Evolutionary conservation across 768 basidiomycete genomes (phyloP).

Genomic region (Suillus americanus): DNA sequence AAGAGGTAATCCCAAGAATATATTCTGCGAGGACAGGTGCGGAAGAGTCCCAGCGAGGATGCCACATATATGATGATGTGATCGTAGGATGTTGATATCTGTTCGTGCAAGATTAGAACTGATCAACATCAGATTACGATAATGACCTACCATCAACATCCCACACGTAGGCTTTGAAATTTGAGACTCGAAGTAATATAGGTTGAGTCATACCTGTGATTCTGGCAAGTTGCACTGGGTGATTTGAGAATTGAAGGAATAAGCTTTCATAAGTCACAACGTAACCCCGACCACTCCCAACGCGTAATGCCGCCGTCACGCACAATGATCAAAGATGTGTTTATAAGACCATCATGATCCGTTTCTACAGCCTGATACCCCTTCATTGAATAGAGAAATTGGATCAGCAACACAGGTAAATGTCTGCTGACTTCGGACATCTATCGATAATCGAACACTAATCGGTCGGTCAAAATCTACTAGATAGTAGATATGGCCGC

Average conservation of each 20-base stretch:
- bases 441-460: neutral
- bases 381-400: neutral
- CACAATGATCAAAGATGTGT: constrained; percentile 11
- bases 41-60: constrained; percentile 89
- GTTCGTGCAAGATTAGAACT: constrained; percentile 13
- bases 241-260: neutral
- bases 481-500: constrained; percentile 64
- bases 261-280: neutral
- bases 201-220: constrained; percentile 11
- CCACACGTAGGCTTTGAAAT: constrained; percentile 87
- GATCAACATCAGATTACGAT: neutral
- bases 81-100: constrained; percentile 83
- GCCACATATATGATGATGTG: constrained; percentile 81
- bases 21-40: constrained; percentile 93
- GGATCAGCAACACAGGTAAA: neutral
- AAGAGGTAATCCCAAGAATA: constrained; percentile 91
- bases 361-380: constrained; percentile 1
- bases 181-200: constrained; percentile 70
- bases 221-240: neutral
- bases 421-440: neutral
- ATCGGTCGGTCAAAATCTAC: neutral
- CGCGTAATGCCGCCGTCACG: constrained; percentile 8
- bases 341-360: constrained; percentile 7
- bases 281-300: neutral
- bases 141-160: constrained; percentile 66